phyloP scores from a whole-genome alignment of 106 monocot species.

The Apostasia shenzhenica region DNA sequence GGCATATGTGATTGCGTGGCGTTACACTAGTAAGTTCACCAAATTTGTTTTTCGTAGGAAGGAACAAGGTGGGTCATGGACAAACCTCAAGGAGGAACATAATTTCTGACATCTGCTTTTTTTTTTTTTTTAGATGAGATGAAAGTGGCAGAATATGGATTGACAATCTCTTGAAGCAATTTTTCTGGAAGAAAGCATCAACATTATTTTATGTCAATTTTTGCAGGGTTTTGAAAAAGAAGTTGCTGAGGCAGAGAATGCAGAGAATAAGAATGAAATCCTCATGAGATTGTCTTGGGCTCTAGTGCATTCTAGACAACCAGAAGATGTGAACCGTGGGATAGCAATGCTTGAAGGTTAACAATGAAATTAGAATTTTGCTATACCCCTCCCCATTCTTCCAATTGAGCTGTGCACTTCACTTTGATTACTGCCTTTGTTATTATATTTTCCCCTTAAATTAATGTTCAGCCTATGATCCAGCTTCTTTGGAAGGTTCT shows the following conservation, averaged over 20 bases:
- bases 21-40: no score
- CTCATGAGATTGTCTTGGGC: slow-evolving; percentile 96
- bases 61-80: no score
- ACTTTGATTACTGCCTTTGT: not conserved
- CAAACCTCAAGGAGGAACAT: no score
- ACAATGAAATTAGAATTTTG: slow-evolving; percentile 1
- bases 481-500: slow-evolving; percentile 71
- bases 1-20: no score
- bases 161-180: no score
- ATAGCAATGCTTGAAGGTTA: slow-evolving; percentile 93
- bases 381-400: not conserved
- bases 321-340: slow-evolving; percentile 92
- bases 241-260: slow-evolving; percentile 42
- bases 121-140: no score
- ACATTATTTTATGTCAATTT: not conserved
- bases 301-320: slow-evolving; percentile 88
- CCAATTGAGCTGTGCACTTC: not conserved
- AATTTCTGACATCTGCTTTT: no score
- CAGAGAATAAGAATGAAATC: slow-evolving; percentile 65
- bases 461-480: not conserved
- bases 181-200: not conserved
- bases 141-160: not conserved
- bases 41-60: no score
- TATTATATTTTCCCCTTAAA: not conserved
- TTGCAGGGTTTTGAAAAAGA: slow-evolving; percentile 83